Percentiles rank a stretch among this genome's conserved stretches.
phyloP scores from a whole-genome alignment of 2,329 filamentous ascomycete species.

The Epichloe bromicola region DNA sequence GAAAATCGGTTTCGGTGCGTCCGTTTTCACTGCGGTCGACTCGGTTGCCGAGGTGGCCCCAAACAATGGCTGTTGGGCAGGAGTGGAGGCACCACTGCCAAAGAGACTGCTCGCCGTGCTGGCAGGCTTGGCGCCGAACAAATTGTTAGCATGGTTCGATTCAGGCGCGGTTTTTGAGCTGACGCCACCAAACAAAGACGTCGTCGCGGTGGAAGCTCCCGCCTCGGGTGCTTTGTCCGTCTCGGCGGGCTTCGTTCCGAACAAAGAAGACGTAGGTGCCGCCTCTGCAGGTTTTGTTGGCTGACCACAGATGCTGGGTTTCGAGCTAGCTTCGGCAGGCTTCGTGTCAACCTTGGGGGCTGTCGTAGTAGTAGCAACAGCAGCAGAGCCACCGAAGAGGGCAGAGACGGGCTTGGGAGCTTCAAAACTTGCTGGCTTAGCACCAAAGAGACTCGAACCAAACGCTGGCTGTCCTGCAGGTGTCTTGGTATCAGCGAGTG shows the following conservation, averaged over 20 bases:
- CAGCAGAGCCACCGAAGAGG: constrained; percentile 12
- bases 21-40: constrained; percentile 2
- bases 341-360: constrained; percentile 13
- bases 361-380: neutral
- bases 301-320: constrained; percentile 23
- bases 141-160: neutral
- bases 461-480: constrained; percentile 17
- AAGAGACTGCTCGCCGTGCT: constrained; percentile 5
- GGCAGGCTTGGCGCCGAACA: constrained; percentile 16
- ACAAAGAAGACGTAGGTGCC: constrained; percentile 19
- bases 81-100: constrained; percentile 8
- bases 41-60: constrained; percentile 6
- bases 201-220: constrained; percentile 9
- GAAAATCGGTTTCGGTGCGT: constrained; percentile 18
- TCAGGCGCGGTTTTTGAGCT: constrained; percentile 6
- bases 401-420: constrained; percentile 13
- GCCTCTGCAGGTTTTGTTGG: constrained; percentile 6
- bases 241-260: constrained; percentile 20
- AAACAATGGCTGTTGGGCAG: constrained; percentile 9
- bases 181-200: constrained; percentile 7
- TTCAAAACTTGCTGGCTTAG: constrained; percentile 18
- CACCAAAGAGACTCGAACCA: constrained; percentile 19
- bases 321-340: constrained; percentile 13
- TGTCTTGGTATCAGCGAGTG: constrained; percentile 17
- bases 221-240: constrained; percentile 13